phyloP scores from a whole-genome alignment of 768 basidiomycete species.

The Trametes cinnabarina region DNA sequence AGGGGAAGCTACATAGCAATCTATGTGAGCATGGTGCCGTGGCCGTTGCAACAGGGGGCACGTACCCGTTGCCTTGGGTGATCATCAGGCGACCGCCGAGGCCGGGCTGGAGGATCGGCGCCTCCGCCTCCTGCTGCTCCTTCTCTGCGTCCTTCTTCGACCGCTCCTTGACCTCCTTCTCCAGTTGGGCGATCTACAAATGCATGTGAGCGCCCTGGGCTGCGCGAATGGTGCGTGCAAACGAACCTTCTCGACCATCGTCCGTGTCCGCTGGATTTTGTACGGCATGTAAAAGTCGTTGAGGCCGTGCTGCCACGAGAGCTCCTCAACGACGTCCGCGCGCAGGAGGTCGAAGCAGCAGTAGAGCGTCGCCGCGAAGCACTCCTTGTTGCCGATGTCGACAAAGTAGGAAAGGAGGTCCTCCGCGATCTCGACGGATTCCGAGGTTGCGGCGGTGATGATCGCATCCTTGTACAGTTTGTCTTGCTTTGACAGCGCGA shows the following conservation, averaged over 20 bases:
- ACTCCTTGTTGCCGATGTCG: slow-evolving; percentile 98
- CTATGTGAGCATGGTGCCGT: not conserved
- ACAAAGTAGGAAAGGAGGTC: slow-evolving; percentile 96
- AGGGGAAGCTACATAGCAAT: slow-evolving; percentile 49
- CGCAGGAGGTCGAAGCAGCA: slow-evolving; percentile 95
- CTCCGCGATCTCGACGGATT: slow-evolving; percentile 86
- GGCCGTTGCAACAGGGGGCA: not conserved
- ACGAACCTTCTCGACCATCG: slow-evolving; percentile 69
- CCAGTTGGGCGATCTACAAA: slow-evolving; percentile 44
- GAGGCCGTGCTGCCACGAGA: slow-evolving; percentile 94
- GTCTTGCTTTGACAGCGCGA: slow-evolving; percentile 92
- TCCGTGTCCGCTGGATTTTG: slow-evolving; percentile 82
- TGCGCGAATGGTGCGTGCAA: not conserved
- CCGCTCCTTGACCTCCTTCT: slow-evolving; percentile 87
- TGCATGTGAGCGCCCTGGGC: not conserved
- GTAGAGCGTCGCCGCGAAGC: slow-evolving; percentile 87
- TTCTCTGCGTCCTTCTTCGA: slow-evolving; percentile 85
- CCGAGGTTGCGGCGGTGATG: slow-evolving; percentile 85
- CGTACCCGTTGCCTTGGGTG: slow-evolving; percentile 70
- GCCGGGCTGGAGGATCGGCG: slow-evolving; percentile 86
- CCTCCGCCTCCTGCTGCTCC: slow-evolving; percentile 84
- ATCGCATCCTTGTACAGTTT: slow-evolving; percentile 97
- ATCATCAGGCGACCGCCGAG: slow-evolving; percentile 61
- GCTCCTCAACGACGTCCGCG: slow-evolving; percentile 88
- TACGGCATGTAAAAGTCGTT: slow-evolving; percentile 99